Evolutionary conservation across 1,284 basidiomycete species (phyloP), one percentile per base, ranked within the genome.

Genomic region (Taiwanofungus camphoratus): DNA sequence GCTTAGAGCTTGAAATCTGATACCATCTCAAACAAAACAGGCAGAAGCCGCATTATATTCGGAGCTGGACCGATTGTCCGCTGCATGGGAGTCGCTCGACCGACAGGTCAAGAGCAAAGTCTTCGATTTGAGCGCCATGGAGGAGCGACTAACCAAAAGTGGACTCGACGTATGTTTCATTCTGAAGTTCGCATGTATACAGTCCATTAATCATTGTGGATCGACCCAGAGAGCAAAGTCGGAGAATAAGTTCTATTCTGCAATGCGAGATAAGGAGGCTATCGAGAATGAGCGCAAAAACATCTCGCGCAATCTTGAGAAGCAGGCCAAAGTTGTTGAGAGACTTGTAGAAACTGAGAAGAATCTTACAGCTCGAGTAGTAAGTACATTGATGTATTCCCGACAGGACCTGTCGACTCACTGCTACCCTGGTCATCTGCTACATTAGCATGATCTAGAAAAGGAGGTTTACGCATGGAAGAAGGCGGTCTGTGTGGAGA

Each of bases 171-270:
- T 88, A 49, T 39, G 72, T 60, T 34, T 11, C 34, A 16, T 8
- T 16, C 24, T 16, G 36, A 23, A 20, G 15, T 5, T 13, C 27
- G 26, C 13, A 42, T 39, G 16, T 19, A 36, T 44, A 39, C 45
- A n/a, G 31, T 40, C 46, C 16, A 45, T 24, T 22, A 30, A 33
- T 27, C 12, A 22, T n/a, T 37, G 29, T 33, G 38, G 9, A 27
- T 41, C 26, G 6, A 24, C 19, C 35, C 56, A 87, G 79, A 87
- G 80, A 83, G 88, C 91, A 11, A 97, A 95, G 66, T 83, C 89
- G 16, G 94, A 98, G 56, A 96, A 93, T 71, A 96, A 93, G 66
- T 98, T 84, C 64, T 98, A 86, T 61, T 79, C 88, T 20, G 83
- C 87, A 4, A 92, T 95, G 86, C 82, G 91, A 24, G 82, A 87